Percentiles rank a stretch among this genome's conserved stretches.
phyloP scores from a whole-genome alignment of 2,329 filamentous ascomycete genomes.

The Sporothrix sp. region DNA sequence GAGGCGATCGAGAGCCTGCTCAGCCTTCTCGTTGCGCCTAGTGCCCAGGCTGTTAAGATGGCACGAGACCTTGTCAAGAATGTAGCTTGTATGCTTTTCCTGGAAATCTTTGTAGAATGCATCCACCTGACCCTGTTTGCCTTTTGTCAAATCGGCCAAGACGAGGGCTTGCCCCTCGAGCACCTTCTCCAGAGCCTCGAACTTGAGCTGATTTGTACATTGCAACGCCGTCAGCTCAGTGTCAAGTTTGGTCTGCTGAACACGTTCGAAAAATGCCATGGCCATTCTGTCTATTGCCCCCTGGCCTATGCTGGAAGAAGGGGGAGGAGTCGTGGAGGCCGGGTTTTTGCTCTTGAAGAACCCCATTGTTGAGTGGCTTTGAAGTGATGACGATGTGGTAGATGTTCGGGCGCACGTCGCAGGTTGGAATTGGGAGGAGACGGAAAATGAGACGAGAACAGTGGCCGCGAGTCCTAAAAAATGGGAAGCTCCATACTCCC shows the following conservation, averaged over 20 bases:
- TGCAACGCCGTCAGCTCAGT: constrained; percentile 8
- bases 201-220: constrained; percentile 12
- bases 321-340: constrained; percentile 3
- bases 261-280: constrained; percentile 13
- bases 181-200: constrained; percentile 14
- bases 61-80: constrained; percentile 13
- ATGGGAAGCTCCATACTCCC: too few relatives aligned
- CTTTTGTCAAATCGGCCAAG: constrained; percentile 9
- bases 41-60: constrained; percentile 11
- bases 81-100: constrained; percentile 12
- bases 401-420: neutral
- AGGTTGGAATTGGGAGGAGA: too few relatives aligned
- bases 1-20: constrained; percentile 11
- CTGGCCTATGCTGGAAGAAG: neutral
- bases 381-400: neutral
- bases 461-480: too few relatives aligned
- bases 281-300: constrained; percentile 14
- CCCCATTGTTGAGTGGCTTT: neutral
- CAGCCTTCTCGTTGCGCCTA: constrained; percentile 8
- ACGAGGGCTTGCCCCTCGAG: constrained; percentile 7
- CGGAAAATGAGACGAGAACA: neutral
- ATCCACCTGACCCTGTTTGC: too few relatives aligned
- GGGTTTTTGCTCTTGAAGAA: neutral
- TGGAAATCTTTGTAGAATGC: constrained; percentile 8
- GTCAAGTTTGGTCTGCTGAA: constrained; percentile 15